A percentile compares a stretch with the other conserved stretches of the same genome.
Conservation (phyloP, 2,329 filamentous ascomycete species). For the Helicocarpus griseus region DNA sequence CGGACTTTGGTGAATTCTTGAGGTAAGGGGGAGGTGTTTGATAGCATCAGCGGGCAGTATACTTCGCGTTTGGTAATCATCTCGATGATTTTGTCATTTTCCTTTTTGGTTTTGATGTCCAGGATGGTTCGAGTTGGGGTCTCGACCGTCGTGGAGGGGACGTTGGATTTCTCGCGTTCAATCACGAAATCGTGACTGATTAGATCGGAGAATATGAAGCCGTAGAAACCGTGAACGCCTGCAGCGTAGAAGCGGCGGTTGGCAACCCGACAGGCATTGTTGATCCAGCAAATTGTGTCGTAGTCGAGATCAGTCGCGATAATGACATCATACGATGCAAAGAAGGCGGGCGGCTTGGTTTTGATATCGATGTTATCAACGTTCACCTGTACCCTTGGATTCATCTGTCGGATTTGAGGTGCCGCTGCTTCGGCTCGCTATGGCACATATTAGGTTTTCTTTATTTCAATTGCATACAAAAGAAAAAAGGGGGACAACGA, state of each 20-base stretch:
- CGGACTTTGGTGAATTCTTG: constrained; percentile 62
- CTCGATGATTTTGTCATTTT: constrained; percentile 65
- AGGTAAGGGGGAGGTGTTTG: constrained; percentile 64
- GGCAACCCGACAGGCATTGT: constrained; percentile 72
- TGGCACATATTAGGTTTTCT: neutral
- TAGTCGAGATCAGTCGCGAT: constrained; percentile 85
- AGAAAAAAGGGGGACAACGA: neutral
- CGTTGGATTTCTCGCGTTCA: constrained; percentile 72
- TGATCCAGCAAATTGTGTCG: constrained; percentile 64
- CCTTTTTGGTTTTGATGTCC: constrained; percentile 58
- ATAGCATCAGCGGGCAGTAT: constrained; percentile 81
- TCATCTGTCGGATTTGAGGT: constrained; percentile 71
- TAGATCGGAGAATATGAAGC: constrained; percentile 89
- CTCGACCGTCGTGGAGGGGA: constrained; percentile 55
- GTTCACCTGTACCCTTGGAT: constrained; percentile 72
- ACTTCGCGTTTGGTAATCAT: constrained; percentile 84
- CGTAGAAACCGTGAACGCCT: constrained; percentile 79
- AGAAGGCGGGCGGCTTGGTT: constrained; percentile 63
- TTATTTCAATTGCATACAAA: neutral
- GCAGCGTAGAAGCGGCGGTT: constrained; percentile 81
- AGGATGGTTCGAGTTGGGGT: constrained; percentile 68
- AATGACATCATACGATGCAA: constrained; percentile 68
- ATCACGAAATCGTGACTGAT: constrained; percentile 85
- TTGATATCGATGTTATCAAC: constrained; percentile 60
- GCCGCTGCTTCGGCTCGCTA: constrained; percentile 71